A percentile compares a stretch with the other conserved stretches of the same genome.
Evolutionary conservation across 1,284 basidiomycete species (phyloP).

Genomic region (Ganoderma resinaceum): DNA sequence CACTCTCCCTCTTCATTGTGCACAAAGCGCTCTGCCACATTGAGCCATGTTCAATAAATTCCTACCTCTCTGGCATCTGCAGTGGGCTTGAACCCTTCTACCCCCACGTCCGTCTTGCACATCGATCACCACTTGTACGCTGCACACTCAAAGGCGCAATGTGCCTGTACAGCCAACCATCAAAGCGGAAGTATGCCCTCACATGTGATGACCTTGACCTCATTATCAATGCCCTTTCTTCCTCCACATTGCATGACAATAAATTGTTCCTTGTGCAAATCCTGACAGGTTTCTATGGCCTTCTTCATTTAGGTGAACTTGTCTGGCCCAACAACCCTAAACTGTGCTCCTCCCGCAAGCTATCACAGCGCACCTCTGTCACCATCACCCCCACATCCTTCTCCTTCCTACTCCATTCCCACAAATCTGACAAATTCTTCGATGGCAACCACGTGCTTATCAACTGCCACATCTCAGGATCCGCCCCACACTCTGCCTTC

Average conservation of each 20-base stretch:
- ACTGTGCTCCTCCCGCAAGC: background rate
- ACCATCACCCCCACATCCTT: background rate
- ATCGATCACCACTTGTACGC: background rate
- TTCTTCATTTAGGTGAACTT: background rate
- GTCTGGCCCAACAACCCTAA: background rate
- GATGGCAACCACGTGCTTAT: background rate
- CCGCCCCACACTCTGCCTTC: background rate
- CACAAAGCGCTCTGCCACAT: background rate
- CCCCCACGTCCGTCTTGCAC: background rate
- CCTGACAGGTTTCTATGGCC: background rate
- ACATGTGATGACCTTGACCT: background rate
- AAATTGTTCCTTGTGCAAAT: background rate
- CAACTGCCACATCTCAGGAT: background rate
- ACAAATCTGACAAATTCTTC: background rate
- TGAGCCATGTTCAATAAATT: background rate
- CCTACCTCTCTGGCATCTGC: background rate
- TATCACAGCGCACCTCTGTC: background rate
- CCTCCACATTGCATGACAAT: background rate
- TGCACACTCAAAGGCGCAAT: background rate
- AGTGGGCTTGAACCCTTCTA: background rate
- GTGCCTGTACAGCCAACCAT: background rate
- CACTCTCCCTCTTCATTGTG: background rate
- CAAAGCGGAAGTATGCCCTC: background rate
- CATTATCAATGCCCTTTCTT: background rate
- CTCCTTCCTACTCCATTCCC: background rate